Evolutionary conservation across 306 rosid species (phyloP).

Genomic region (Trifolium subterraneum): DNA sequence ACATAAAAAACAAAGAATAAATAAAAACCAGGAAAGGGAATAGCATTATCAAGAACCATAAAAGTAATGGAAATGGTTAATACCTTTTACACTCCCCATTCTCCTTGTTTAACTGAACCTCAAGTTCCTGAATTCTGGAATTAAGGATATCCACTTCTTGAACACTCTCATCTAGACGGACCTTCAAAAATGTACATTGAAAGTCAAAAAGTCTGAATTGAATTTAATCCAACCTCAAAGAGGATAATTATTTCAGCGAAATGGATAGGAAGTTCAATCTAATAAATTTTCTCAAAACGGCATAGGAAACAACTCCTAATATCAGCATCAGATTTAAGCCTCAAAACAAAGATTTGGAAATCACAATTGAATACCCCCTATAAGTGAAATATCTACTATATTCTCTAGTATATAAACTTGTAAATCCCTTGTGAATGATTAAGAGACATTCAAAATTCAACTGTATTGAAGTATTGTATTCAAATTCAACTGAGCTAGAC

Average conservation of each 20-base stretch:
- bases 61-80: slow-evolving; percentile 26
- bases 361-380: slow-evolving; percentile 4
- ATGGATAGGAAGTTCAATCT: slow-evolving; percentile 28
- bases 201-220: slow-evolving; percentile 30
- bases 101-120: slow-evolving; percentile 73
- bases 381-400: not conserved
- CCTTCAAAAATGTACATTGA: slow-evolving; percentile 53
- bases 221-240: slow-evolving; percentile 18
- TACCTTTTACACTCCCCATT: slow-evolving; percentile 83
- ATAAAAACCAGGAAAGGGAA: slow-evolving; percentile 32
- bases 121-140: slow-evolving; percentile 90
- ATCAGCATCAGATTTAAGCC: not conserved
- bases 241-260: slow-evolving; percentile 23
- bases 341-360: slow-evolving; percentile 21
- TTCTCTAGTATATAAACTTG: too few species aligned
- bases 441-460: too few species aligned
- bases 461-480: too few species aligned
- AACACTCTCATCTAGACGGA: slow-evolving; percentile 66
- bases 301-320: slow-evolving; percentile 21
- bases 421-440: too few species aligned
- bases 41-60: slow-evolving; percentile 33
- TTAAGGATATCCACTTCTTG: slow-evolving; percentile 85
- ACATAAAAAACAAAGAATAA: slow-evolving; percentile 35
- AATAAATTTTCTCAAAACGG: slow-evolving; percentile 27
- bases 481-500: too few species aligned